A percentile compares a stretch with the other conserved stretches of the same genome.
Evolutionary conservation across 2,329 filamentous ascomycete genomes (phyloP).

Genomic region (Colletotrichum sp.): DNA sequence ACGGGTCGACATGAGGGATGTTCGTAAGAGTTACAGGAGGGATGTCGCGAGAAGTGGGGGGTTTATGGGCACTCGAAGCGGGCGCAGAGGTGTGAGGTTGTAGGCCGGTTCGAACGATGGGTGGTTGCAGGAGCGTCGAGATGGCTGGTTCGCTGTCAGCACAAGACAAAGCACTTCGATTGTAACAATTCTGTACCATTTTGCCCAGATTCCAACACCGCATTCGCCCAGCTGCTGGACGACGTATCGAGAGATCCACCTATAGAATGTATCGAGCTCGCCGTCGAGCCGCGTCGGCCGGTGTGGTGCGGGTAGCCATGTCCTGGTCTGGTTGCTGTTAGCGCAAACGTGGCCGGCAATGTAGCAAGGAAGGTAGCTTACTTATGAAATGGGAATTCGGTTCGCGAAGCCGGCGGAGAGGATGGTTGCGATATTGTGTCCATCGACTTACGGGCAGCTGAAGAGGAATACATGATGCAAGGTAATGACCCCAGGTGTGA

Average conservation of each 20-base stretch:
- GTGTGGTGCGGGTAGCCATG: slow-evolving; percentile 50
- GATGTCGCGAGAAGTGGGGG: slow-evolving; percentile 87
- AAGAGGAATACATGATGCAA: slow-evolving; percentile 62
- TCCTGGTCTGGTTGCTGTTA: slow-evolving; percentile 38
- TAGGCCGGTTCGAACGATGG: slow-evolving; percentile 87
- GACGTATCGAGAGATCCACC: slow-evolving; percentile 81
- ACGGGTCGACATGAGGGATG: slow-evolving; percentile 78
- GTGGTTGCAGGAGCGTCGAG: slow-evolving; percentile 88
- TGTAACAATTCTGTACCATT: slow-evolving; percentile 65
- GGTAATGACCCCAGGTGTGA: background rate
- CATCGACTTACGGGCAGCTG: slow-evolving; percentile 66
- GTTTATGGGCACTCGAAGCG: slow-evolving; percentile 74
- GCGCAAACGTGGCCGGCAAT: background rate
- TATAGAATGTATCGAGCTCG: slow-evolving; percentile 87
- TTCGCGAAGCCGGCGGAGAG: slow-evolving; percentile 52
- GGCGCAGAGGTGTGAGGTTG: slow-evolving; percentile 78
- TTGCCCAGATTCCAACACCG: slow-evolving; percentile 74
- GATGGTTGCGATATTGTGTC: slow-evolving; percentile 63
- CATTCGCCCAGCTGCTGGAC: slow-evolving; percentile 58
- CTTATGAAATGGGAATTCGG: slow-evolving; percentile 67
- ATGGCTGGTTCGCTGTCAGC: slow-evolving; percentile 64
- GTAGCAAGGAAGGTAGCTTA: slow-evolving; percentile 32
- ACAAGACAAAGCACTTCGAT: background rate
- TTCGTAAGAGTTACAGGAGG: slow-evolving; percentile 92
- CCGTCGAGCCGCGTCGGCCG: slow-evolving; percentile 77